Evolutionary conservation across 2,329 filamentous ascomycete species (phyloP).

Genomic region (Hawksworthiomyces lignivorus): DNA sequence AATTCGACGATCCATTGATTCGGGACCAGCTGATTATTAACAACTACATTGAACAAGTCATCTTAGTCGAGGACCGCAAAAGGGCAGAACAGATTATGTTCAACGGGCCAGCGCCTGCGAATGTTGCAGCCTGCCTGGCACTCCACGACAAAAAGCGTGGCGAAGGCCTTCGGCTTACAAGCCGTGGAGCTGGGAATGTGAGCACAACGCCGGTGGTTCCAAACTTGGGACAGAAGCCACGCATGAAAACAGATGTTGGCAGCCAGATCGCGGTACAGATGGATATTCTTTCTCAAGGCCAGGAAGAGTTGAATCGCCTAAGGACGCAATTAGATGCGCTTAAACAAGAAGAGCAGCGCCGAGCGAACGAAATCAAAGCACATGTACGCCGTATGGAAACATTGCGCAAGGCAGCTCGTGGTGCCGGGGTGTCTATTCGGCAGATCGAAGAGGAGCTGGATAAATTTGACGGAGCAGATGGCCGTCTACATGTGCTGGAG

Average conservation of each 20-base stretch:
- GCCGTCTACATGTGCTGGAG: slow-evolving; percentile 52
- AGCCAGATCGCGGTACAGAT: slow-evolving; percentile 52
- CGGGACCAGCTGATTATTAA: slow-evolving; percentile 78
- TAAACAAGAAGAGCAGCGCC: slow-evolving; percentile 40
- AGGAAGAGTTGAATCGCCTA: slow-evolving; percentile 45
- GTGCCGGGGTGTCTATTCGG: slow-evolving; percentile 51
- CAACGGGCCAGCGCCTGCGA: slow-evolving; percentile 49
- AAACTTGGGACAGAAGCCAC: slow-evolving; percentile 45
- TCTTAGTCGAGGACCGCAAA: slow-evolving; percentile 62
- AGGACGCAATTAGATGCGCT: slow-evolving; percentile 40
- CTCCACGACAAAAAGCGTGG: slow-evolving; percentile 54
- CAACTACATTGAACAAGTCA: slow-evolving; percentile 72
- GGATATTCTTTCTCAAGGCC: slow-evolving; percentile 45
- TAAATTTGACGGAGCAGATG: slow-evolving; percentile 59
- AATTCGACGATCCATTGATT: slow-evolving; percentile 73
- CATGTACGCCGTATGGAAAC: slow-evolving; percentile 34
- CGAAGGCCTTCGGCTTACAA: slow-evolving; percentile 52
- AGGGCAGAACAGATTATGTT: slow-evolving; percentile 66
- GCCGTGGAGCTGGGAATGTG: slow-evolving; percentile 30
- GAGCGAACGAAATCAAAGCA: slow-evolving; percentile 38
- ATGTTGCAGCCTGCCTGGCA: slow-evolving; percentile 67
- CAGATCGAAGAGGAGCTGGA: slow-evolving; percentile 53
- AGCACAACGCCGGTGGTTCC: slow-evolving; percentile 29
- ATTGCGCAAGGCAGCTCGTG: slow-evolving; percentile 49
- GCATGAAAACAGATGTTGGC: slow-evolving; percentile 75